These are phyloP conservation scores for Trichoderma harzianum DNA, from an alignment of 2,329 filamentous ascomycete species.

Conservation along the genomic window DNA sequence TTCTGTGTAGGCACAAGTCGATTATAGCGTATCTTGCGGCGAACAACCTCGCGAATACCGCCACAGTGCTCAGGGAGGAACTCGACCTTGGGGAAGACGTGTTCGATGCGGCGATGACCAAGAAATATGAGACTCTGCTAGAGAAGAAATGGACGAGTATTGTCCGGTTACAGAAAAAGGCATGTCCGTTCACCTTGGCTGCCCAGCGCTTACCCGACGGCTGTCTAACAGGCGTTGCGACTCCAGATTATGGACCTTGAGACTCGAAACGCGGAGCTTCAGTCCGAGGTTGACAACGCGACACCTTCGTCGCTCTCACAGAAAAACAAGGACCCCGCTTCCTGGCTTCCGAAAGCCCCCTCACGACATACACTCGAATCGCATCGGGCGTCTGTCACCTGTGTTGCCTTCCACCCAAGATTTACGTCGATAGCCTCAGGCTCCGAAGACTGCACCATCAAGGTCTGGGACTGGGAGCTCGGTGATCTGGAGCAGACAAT, in stretches of 20 bases:
- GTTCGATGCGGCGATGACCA: conserved; percentile 77
- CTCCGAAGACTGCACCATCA: conserved; percentile 92
- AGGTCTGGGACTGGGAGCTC: conserved; percentile 96
- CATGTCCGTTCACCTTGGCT: conserved; percentile 19
- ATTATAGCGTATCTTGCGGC: conserved; percentile 85
- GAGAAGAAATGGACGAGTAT: conserved; percentile 99
- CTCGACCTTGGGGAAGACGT: conserved; percentile 64
- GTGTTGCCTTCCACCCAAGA: conserved; percentile 89
- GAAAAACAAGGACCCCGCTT: conserved; percentile 76
- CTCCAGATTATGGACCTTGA: conserved; percentile 88
- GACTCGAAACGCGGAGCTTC: conserved; percentile 65
- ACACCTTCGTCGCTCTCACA: conserved; percentile 72
- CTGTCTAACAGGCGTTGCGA: conserved; percentile 19
- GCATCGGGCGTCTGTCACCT: conserved; percentile 76
- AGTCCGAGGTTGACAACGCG: conserved; percentile 78
- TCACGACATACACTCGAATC: conserved; percentile 79
- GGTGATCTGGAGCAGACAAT: conserved; percentile 86
- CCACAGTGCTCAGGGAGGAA: conserved; percentile 71
- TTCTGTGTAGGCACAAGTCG: conserved; percentile 71
- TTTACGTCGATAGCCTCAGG: conserved; percentile 88
- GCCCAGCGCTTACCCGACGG: conserved; percentile 15
- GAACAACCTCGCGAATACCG: conserved; percentile 66
- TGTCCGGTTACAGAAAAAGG: conserved; percentile 93
- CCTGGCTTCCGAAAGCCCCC: conserved; percentile 82
- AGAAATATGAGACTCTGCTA: conserved; percentile 90